These are phyloP conservation scores for Chimonanthus salicifolius DNA, from an alignment of 164 flowering plant species.

Conservation along the genomic window DNA sequence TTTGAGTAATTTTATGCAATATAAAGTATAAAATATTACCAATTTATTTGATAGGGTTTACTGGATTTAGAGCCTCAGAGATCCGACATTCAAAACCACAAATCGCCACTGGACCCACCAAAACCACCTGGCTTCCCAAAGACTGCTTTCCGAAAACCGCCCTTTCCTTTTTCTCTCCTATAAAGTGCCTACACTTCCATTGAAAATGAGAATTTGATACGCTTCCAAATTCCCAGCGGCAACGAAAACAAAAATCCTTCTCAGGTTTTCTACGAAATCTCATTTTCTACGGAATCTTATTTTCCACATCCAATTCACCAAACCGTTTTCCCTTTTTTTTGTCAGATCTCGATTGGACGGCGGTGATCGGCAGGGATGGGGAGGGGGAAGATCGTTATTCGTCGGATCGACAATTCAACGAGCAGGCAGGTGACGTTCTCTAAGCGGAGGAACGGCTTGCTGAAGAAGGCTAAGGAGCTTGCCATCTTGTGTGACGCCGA, in stretches of 20 bases:
- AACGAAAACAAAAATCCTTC: not conserved
- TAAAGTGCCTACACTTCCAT: not conserved
- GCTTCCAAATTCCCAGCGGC: not conserved
- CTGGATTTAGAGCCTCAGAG: too few species aligned
- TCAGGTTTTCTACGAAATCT: not conserved
- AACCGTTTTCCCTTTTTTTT: not conserved
- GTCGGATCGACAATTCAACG: slow-evolving; percentile 64
- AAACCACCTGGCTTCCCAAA: not conserved
- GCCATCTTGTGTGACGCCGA: slow-evolving; percentile 76
- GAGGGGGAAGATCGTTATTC: slow-evolving; percentile 75
- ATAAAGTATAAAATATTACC: too few species aligned
- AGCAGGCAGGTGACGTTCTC: slow-evolving; percentile 85
- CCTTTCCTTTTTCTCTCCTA: not conserved
- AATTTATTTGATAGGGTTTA: too few species aligned
- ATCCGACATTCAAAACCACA: not conserved
- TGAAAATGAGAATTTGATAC: not conserved
- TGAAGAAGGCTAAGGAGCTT: slow-evolving; percentile 76
- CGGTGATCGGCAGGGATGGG: slow-evolving; percentile 41
- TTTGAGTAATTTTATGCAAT: too few species aligned
- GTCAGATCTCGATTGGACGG: not conserved
- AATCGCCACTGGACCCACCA: not conserved
- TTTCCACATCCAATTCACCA: not conserved
- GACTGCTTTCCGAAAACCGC: not conserved
- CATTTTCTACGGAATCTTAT: not conserved
- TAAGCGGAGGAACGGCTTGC: slow-evolving; percentile 62